Base-by-base conservation (phyloP, 805 yeast species). In the Starmera amethionina region DNA sequence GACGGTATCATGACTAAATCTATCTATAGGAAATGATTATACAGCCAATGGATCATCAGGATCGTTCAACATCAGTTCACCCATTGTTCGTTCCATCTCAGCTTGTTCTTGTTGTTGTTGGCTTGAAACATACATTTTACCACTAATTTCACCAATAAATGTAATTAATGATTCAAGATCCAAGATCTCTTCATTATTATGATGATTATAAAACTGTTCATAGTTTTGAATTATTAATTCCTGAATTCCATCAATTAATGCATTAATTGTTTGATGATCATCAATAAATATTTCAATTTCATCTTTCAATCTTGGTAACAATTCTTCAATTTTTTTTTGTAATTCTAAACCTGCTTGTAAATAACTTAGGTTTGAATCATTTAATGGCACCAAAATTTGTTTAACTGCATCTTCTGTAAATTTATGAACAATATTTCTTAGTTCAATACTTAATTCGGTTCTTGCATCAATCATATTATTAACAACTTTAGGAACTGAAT, bases 381-480 rank as follows among this genome's bases (percentile, higher is more conserved):
- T 40, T 1, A 54, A 35, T 0, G 82, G 79, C 29, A 60, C 65
- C 28, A 76, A 63, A 30, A 84, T 68, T 12, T 61, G 58, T 13
- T 58, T 52, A 2, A 75, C 69, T 1, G 82, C 75, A 12, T 69
- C 72, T 37, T 77, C 74, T 4, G 89, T 80, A 48, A 84, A 78
- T 16, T 70, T 75, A 47, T 77, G 81, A 22, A 88, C 85, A 4
- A 79, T 65, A 44, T 75, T 77, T 47, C 89, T 73, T 46, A 89
- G 67, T 46, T 82, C 88, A 19, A 75, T 65, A 49, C 82, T 84
- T 34, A 89, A 65, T 56, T 89, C 97, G 11, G 63, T 60, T 44
- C 77, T 67, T 2, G 81, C 93, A 60, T 89, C 96, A 36, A 80
- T 73, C 83, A 82, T 82, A 55, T 85, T 81, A 50, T 77, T 80